These are phyloP conservation scores for Picea abies DNA, from an alignment of 83 land plant species.

Conservation along the genomic window DNA sequence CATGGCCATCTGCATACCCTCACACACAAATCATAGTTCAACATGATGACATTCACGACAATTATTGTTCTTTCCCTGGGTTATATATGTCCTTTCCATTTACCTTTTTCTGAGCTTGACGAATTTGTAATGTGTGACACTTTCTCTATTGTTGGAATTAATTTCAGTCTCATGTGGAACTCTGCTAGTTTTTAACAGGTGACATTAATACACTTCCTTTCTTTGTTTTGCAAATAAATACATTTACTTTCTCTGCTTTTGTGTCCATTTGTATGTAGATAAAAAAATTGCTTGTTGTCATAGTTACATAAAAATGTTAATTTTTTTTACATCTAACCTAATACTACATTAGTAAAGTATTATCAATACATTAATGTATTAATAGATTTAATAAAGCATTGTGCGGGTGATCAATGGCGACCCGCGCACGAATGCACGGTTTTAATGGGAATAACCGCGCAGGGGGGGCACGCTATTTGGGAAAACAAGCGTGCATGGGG, in stretches of 20 bases:
- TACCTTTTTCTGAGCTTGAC: conserved; percentile 56
- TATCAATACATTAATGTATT: too few relatives aligned
- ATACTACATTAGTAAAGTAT: too few relatives aligned
- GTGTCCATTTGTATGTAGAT: not conserved
- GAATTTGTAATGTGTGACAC: conserved; percentile 36
- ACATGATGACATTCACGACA: conserved; percentile 67
- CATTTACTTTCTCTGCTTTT: too few relatives aligned
- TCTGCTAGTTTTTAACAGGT: conserved; percentile 86
- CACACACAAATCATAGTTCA: too few relatives aligned
- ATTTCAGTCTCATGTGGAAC: conserved; percentile 83
- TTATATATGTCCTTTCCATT: conserved; percentile 50
- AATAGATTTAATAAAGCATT: too few relatives aligned
- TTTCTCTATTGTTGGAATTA: conserved; percentile 84
- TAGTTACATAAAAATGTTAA: not conserved
- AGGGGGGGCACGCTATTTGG: too few relatives aligned
- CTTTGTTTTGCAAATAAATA: not conserved
- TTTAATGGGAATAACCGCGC: too few relatives aligned
- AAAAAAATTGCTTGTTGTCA: not conserved
- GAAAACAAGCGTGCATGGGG: too few relatives aligned
- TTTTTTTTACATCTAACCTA: not conserved
- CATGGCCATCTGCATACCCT: too few relatives aligned
- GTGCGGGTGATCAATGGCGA: too few relatives aligned
- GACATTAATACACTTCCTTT: not conserved
- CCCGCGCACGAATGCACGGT: too few relatives aligned
- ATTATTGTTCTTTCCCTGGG: conserved; percentile 50